A percentile compares a stretch with the other conserved stretches of the same genome.
phyloP scores from a whole-genome alignment of 345 rosid species.

The Tarenaya hassleriana region DNA sequence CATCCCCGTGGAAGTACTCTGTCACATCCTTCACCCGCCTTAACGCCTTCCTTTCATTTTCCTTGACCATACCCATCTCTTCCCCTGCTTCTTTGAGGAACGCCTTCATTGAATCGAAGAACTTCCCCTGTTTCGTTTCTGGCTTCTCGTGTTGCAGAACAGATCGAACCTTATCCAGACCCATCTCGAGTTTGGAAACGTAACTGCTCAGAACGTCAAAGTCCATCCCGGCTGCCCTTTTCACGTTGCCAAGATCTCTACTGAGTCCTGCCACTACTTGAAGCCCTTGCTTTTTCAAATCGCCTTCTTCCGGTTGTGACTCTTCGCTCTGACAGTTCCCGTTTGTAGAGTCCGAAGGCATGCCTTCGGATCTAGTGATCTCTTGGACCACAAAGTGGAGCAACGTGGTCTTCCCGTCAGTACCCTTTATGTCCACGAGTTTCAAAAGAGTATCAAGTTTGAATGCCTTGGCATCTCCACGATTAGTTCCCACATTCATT shows the following conservation, averaged over 20 bases:
- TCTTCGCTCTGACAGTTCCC: slow-evolving; percentile 33
- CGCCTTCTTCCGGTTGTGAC: slow-evolving; percentile 37
- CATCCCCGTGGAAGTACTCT: slow-evolving; percentile 80
- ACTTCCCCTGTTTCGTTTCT: slow-evolving; percentile 47
- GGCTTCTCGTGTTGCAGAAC: slow-evolving; percentile 60
- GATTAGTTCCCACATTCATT: slow-evolving; percentile 95
- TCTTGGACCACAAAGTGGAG: slow-evolving; percentile 99
- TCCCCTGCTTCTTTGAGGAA: slow-evolving; percentile 80
- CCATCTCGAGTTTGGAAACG: slow-evolving; percentile 72
- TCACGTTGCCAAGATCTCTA: slow-evolving; percentile 75
- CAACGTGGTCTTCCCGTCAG: slow-evolving; percentile 93
- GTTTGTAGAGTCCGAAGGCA: slow-evolving; percentile 26
- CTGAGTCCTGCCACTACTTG: slow-evolving; percentile 85
- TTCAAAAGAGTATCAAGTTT: slow-evolving; percentile 94
- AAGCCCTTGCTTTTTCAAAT: slow-evolving; percentile 79
- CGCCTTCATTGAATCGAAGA: slow-evolving; percentile 60
- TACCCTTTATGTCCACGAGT: slow-evolving; percentile 90
- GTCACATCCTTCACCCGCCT: slow-evolving; percentile 86
- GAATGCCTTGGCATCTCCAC: slow-evolving; percentile 94
- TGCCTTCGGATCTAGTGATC: slow-evolving; percentile 71
- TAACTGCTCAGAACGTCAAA: slow-evolving; percentile 86
- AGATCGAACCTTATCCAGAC: slow-evolving; percentile 64
- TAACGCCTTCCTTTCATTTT: slow-evolving; percentile 65
- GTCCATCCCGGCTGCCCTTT: slow-evolving; percentile 93
- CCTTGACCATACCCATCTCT: slow-evolving; percentile 59